Base-by-base conservation (phyloP, 1,284 basidiomycete genomes). In the Cutaneotrichosporon mucoides region DNA sequence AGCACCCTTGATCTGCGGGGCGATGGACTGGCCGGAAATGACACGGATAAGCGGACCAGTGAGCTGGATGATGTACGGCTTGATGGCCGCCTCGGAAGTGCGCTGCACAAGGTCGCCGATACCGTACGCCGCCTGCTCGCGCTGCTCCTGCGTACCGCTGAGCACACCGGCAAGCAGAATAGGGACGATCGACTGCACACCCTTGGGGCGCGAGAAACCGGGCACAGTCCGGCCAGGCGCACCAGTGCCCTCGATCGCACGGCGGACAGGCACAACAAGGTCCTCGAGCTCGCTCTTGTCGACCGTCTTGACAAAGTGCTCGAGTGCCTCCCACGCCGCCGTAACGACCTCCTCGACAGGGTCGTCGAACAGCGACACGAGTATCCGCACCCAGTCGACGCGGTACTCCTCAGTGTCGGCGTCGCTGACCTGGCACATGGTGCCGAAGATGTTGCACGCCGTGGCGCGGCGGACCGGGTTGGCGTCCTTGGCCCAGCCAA, bases 1-100 rank as follows among this genome's bases (percentile, higher is more conserved):
- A 9, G 88, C 92, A 10, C 85, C 86, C 80, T 96, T 96, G 76
- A 96, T 91, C 34, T 87, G 89, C 1, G 92, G 89, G 6, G 93
- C 92, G 73, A 92, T 90, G 0, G 87, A 86, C 53, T 88, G 89
- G 13, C 90, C 87, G 0, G 90, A 91, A 2, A 91, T 92, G 42
- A 95, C 91, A 71, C 91, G 88, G 71, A 98, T 98, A 65, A 98
- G 86, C 2, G 94, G 93, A 34, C 95, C 94, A 24, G 95, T 97
- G 75, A 98, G 92, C 38, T 91, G 89, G 10, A 97, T 94, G 62
- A 97, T 92, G 76, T 92, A 97, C 0, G 93, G 90, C 77, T 96
- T 97, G 84, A 99, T 90, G 1, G 92, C 87, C 24, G 81, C 84
- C 72, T 95, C 88, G 36, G 88, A 85, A 0, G 93, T 97, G 35